These are phyloP conservation scores for Teratosphaeria nubilosa DNA, from an alignment of 2,329 filamentous ascomycete species.

Conservation along the genomic window DNA sequence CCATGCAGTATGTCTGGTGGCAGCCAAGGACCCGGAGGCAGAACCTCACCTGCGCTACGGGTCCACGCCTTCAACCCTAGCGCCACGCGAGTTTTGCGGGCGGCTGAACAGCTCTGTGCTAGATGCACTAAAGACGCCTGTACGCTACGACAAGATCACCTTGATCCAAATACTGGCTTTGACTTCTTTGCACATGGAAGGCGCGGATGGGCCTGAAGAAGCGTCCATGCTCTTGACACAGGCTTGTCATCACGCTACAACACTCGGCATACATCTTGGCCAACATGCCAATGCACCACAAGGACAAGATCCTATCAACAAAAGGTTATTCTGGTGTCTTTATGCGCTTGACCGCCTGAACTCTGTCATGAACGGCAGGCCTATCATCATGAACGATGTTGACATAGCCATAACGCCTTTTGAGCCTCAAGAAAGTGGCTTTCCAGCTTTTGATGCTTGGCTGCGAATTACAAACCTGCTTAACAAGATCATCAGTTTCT, in stretches of 20 bases:
- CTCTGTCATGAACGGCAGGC: slow-evolving; percentile 37
- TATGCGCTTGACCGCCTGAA: slow-evolving; percentile 41
- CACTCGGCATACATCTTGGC: slow-evolving; percentile 37
- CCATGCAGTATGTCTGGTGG: slow-evolving; percentile 39
- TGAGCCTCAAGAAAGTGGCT: slow-evolving; percentile 32
- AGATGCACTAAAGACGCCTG: slow-evolving; percentile 30
- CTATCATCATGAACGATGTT: slow-evolving; percentile 38
- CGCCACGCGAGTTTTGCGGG: slow-evolving; percentile 36
- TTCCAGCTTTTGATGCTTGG: slow-evolving; percentile 40
- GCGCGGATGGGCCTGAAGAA: slow-evolving; percentile 37
- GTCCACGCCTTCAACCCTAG: slow-evolving; percentile 23
- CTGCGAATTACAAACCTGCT: slow-evolving; percentile 35
- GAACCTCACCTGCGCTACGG: slow-evolving; percentile 29
- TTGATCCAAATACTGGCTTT: slow-evolving; percentile 38
- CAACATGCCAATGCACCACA: slow-evolving; percentile 13
- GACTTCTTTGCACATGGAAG: slow-evolving; percentile 39
- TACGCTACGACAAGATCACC: slow-evolving; percentile 36
- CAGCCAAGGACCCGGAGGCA: slow-evolving; percentile 38
- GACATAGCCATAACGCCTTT: slow-evolving; percentile 37
- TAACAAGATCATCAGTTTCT: slow-evolving; percentile 39
- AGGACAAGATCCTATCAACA: slow-evolving; percentile 25
- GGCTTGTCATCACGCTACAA: slow-evolving; percentile 41
- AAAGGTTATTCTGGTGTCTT: slow-evolving; percentile 41
- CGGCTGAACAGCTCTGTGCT: slow-evolving; percentile 34
- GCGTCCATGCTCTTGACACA: slow-evolving; percentile 38